Percentiles rank a stretch among this genome's conserved stretches.
These are phyloP conservation scores for Candida awuae DNA, from an alignment of 805 yeast genomes.

Conservation along the genomic window DNA sequence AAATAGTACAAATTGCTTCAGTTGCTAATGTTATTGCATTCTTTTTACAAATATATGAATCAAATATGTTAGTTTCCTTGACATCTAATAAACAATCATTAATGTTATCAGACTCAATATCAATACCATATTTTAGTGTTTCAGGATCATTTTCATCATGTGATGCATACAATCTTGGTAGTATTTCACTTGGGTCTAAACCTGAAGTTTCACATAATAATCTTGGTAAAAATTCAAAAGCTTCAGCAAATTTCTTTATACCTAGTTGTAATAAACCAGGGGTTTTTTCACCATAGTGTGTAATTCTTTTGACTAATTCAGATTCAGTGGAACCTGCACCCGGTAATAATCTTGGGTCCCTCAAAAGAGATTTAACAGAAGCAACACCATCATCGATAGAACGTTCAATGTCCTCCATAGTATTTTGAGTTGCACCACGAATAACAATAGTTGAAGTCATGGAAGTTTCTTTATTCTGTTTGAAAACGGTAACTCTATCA, in stretches of 20 bases:
- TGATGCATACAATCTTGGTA: conserved; percentile 83
- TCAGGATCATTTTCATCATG: conserved; percentile 48
- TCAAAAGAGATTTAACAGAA: conserved; percentile 80
- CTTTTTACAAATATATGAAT: conserved; percentile 69
- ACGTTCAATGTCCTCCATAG: conserved; percentile 89
- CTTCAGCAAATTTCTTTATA: conserved; percentile 86
- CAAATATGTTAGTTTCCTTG: conserved; percentile 61
- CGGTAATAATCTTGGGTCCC: conserved; percentile 73
- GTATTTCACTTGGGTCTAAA: conserved; percentile 78
- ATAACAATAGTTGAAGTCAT: conserved; percentile 88
- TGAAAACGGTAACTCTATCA: conserved; percentile 89
- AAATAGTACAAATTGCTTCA: conserved; percentile 85
- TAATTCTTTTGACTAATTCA: conserved; percentile 72
- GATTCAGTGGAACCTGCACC: conserved; percentile 97
- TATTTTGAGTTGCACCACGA: conserved; percentile 94
- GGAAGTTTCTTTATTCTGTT: conserved; percentile 61
- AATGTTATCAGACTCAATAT: conserved; percentile 62
- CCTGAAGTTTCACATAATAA: conserved; percentile 93
- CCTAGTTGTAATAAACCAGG: conserved; percentile 92
- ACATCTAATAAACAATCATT: conserved; percentile 67
- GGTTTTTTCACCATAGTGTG: conserved; percentile 83
- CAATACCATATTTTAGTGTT: conserved; percentile 49
- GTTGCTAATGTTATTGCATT: conserved; percentile 91
- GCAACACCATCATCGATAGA: conserved; percentile 96
- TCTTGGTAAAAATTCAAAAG: conserved; percentile 91